These are phyloP conservation scores for Micractinium sp. DNA, from an alignment of 139 green algal species.

Conservation along the genomic window DNA sequence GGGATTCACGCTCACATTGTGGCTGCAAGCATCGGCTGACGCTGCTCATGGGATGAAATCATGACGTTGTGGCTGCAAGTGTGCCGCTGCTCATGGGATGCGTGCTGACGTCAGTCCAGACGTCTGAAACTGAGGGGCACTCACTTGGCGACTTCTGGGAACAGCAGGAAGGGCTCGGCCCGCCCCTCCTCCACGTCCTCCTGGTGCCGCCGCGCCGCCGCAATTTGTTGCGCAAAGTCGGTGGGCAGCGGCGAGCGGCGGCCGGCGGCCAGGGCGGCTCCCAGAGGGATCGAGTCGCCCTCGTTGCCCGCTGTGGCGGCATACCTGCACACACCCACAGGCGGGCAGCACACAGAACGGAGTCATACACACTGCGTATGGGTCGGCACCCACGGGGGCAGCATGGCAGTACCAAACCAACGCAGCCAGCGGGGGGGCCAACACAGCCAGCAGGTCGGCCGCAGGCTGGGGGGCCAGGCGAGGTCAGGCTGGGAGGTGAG, in stretches of 20 bases:
- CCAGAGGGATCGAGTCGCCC: constrained; percentile 5
- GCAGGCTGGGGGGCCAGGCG: too few relatives aligned
- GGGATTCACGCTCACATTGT: too few relatives aligned
- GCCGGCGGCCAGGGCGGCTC: background rate
- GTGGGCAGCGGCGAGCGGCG: constrained; percentile 22
- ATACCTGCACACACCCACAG: constrained; percentile 1
- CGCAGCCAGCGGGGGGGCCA: too few relatives aligned
- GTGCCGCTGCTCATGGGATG: too few relatives aligned
- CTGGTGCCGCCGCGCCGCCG: constrained; percentile 13
- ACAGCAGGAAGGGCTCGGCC: constrained; percentile 10
- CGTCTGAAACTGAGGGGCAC: background rate
- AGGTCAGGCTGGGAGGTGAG: too few relatives aligned
- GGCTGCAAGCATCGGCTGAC: too few relatives aligned
- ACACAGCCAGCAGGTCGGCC: background rate
- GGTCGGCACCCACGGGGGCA: too few relatives aligned
- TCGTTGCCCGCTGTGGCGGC: constrained; percentile 23
- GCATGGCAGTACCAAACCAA: too few relatives aligned
- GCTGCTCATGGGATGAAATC: too few relatives aligned
- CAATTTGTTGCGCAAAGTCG: background rate
- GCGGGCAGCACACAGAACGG: background rate
- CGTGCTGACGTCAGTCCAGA: too few relatives aligned
- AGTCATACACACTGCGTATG: too few relatives aligned
- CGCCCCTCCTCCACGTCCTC: constrained; percentile 11
- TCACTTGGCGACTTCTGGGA: constrained; percentile 17
- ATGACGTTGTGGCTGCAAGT: too few relatives aligned